Evolutionary conservation across 495 filamentous ascomycete species (phyloP).

Genomic region (Penicillium bialowiezense): DNA sequence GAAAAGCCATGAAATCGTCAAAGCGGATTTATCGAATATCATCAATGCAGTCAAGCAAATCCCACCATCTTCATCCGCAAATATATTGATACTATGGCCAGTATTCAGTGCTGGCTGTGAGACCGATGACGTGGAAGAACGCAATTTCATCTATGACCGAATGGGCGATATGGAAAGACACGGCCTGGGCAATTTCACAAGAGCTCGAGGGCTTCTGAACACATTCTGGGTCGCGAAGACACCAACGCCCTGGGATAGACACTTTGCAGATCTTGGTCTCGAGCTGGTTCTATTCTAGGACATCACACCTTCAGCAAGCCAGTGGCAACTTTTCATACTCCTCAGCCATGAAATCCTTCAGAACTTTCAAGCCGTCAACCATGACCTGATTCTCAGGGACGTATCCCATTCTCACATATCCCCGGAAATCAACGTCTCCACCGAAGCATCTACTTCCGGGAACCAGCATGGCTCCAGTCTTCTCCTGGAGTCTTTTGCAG

Average conservation of each 20-base stretch:
- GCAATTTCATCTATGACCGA: constrained; percentile 18
- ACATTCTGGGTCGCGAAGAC: constrained; percentile 21
- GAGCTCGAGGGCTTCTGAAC: constrained; percentile 21
- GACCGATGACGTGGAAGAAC: constrained; percentile 19
- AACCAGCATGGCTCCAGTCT: constrained; percentile 71
- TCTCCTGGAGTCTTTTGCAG: constrained; percentile 62
- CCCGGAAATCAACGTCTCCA: constrained; percentile 61
- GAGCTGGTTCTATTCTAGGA: constrained; percentile 30
- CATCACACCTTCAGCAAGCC: background rate
- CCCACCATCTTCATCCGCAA: constrained; percentile 20
- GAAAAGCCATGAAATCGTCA: constrained; percentile 19
- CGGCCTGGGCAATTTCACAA: constrained; percentile 36
- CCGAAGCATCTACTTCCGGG: constrained; percentile 78
- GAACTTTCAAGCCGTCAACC: constrained; percentile 57
- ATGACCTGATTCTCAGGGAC: constrained; percentile 67
- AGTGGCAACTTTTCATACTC: constrained; percentile 41
- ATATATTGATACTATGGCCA: constrained; percentile 35
- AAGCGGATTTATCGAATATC: constrained; percentile 20
- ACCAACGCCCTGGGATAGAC: constrained; percentile 25
- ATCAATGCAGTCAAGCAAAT: constrained; percentile 20
- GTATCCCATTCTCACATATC: constrained; percentile 77
- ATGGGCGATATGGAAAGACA: constrained; percentile 31
- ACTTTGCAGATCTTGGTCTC: constrained; percentile 18
- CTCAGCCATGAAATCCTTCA: constrained; percentile 61
- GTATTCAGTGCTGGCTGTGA: constrained; percentile 36